phyloP scores from a whole-genome alignment of 225 moss, liverwort and hornwort species.

The Marchantia paleacea region DNA sequence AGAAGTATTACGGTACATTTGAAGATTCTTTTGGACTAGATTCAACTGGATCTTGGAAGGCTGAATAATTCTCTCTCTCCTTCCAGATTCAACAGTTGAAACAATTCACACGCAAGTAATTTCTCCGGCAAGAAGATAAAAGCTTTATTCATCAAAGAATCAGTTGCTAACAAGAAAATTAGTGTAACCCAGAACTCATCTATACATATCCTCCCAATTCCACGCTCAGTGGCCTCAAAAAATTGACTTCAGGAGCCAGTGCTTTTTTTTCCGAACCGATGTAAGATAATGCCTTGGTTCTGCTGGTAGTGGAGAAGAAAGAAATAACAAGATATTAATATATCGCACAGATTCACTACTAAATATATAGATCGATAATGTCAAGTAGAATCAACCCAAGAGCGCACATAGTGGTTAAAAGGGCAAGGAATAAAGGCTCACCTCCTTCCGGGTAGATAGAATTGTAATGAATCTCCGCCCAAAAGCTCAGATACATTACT shows the following conservation, averaged over 20 bases:
- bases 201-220: slow-evolving; percentile 18
- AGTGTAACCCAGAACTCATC: background rate
- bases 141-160: slow-evolving; percentile 16
- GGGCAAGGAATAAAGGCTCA: slow-evolving; percentile 30
- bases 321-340: slow-evolving; percentile 25
- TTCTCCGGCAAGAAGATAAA: background rate
- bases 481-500: slow-evolving; percentile 89
- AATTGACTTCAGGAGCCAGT: slow-evolving; percentile 40
- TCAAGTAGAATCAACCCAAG: background rate
- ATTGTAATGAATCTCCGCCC: slow-evolving; percentile 94
- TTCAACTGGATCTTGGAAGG: background rate
- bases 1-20: background rate
- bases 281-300: slow-evolving; percentile 13
- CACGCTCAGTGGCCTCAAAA: slow-evolving; percentile 18
- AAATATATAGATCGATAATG: background rate
- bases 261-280: slow-evolving; percentile 38
- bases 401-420: background rate
- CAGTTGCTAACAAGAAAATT: background rate
- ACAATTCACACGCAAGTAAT: background rate
- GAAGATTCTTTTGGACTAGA: background rate
- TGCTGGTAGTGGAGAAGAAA: slow-evolving; percentile 24
- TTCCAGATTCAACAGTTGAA: background rate
- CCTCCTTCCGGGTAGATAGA: slow-evolving; percentile 81
- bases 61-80: background rate
- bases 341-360: background rate